Evolutionary conservation across 352 stramenopile genomes (phyloP).

Genomic region (Phytopythium oedochilum): DNA sequence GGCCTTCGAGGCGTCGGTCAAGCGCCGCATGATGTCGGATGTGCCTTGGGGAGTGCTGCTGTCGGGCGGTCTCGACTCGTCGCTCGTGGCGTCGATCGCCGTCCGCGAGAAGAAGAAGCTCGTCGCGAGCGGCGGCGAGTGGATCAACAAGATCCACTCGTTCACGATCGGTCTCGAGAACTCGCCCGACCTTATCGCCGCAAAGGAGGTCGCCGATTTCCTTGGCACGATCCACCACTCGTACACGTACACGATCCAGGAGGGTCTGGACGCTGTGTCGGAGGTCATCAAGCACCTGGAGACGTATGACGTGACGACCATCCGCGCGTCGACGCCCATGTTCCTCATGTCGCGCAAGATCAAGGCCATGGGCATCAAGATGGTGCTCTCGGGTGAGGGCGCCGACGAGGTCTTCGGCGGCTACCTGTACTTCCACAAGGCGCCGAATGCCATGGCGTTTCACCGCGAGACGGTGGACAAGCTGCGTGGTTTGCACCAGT

Average conservation of each 20-base stretch:
- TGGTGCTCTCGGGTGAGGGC: slow-evolving; percentile 98
- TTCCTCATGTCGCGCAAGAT: slow-evolving; percentile 99
- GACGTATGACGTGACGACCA: slow-evolving; percentile 98
- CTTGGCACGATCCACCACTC: slow-evolving; percentile 98
- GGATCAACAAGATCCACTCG: slow-evolving; percentile 95
- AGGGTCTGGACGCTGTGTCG: slow-evolving; percentile 96
- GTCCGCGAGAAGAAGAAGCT: slow-evolving; percentile 90
- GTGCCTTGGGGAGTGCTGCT: slow-evolving; percentile 98
- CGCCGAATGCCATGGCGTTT: slow-evolving; percentile 90
- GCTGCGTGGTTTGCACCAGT: slow-evolving; percentile 95
- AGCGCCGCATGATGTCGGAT: slow-evolving; percentile 98
- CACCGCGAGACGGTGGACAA: slow-evolving; percentile 95
- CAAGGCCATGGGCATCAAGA: slow-evolving; percentile 99
- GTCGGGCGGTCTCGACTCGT: slow-evolving; percentile 97
- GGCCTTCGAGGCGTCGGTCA: slow-evolving; percentile 94
- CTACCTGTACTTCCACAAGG: slow-evolving; percentile 99
- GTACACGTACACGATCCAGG: slow-evolving; percentile 99
- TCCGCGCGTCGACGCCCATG: slow-evolving; percentile 98
- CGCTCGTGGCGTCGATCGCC: slow-evolving; percentile 96
- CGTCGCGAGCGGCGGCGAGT: slow-evolving; percentile 69
- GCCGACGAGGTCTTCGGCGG: slow-evolving; percentile 98
- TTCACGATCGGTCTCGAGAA: slow-evolving; percentile 97
- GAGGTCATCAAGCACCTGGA: slow-evolving; percentile 98
- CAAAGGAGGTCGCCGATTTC: slow-evolving; percentile 96
- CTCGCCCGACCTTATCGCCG: slow-evolving; percentile 95